Conservation (phyloP, 2,329 filamentous ascomycete genomes). For the Colletotrichum tofieldiae region DNA sequence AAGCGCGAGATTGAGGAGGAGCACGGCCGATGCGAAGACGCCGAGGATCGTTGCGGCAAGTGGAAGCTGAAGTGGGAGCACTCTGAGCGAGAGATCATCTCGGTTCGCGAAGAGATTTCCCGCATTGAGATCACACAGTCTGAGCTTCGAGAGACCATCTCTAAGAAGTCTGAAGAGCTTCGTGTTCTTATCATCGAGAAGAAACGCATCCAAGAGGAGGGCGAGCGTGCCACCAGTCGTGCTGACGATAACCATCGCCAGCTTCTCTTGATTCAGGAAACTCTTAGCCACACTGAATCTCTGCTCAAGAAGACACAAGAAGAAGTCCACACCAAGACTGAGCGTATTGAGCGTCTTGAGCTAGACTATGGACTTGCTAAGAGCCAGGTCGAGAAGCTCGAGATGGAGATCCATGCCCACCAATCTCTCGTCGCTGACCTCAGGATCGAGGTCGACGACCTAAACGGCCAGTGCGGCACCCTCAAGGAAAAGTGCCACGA, state of each 20-base stretch:
- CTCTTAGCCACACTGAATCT: slow-evolving; percentile 23
- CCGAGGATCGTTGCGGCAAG: slow-evolving; percentile 29
- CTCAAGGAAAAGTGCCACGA: slow-evolving; percentile 34
- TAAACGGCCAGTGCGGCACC: slow-evolving; percentile 16
- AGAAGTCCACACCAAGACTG: slow-evolving; percentile 25
- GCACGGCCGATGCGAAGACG: slow-evolving; percentile 27
- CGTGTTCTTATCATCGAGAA: slow-evolving; percentile 29
- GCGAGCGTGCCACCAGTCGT: slow-evolving; percentile 12
- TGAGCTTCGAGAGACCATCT: slow-evolving; percentile 27
- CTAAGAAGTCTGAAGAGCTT: slow-evolving; percentile 29
- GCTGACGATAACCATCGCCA: slow-evolving; percentile 35
- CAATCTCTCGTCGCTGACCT: slow-evolving; percentile 8
- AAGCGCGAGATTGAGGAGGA: slow-evolving; percentile 27
- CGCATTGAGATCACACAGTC: slow-evolving; percentile 12
- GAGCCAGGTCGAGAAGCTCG: slow-evolving; percentile 10
- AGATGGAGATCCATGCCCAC: slow-evolving; percentile 24
- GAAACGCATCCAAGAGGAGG: slow-evolving; percentile 37
- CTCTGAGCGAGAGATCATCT: slow-evolving; percentile 22
- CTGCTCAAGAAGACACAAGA: slow-evolving; percentile 28
- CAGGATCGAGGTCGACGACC: slow-evolving; percentile 28
- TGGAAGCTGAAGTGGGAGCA: slow-evolving; percentile 40
- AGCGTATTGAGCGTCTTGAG: slow-evolving; percentile 30
- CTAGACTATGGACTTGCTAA: background rate
- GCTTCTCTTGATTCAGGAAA: slow-evolving; percentile 23
- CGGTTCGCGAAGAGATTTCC: slow-evolving; percentile 31